Evolutionary conservation across 1,284 basidiomycete genomes (phyloP), one percentile per base, ranked within the genome.

Genomic region (Fistulinella cinereoalba): DNA sequence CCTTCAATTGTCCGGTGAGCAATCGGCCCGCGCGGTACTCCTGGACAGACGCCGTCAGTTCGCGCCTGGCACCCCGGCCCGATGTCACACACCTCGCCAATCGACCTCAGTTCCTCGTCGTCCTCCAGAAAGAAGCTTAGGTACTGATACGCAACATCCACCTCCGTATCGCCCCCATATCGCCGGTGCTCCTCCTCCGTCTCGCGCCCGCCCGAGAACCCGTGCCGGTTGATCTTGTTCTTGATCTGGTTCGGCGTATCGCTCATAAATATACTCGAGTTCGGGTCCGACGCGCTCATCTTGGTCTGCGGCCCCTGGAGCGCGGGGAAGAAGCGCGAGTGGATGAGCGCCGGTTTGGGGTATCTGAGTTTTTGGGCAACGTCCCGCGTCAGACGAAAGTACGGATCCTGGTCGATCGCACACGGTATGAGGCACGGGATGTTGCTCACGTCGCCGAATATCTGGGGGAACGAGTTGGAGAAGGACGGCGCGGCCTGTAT

Each of bases 401-500:
- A 97, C 5, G 88, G 88, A 62, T 91, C 88, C 64, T 99, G 97
- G 69, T 99, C 97, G 63, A 99, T 99, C 13, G 97, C 97, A 64
- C 96, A 99, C 3, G 97, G 97, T 59, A 99, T 99, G 34, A 99
- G 76, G 62, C 85, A 91, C 1, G 96, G 95, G 42, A 98, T 82
- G 68, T 94, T 89, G 50, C 83, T 81, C 44, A 75, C 75, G 10
- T 81, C 76, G 53, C 95, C 95, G 62, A 95, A 99, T 61, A 99
- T 99, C 56, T 99, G 92, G 10, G 97, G 96, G 77, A 99, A 99
- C 21, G 95, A 97, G 71, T 94, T 97, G 58, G 92, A 95, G 76
- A 99, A 99, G 16, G 94, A 91, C 0, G 97, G 95, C 2, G 95
- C 86, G 11, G 96, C 93, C 71, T 99, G 97, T 55, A 99, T 84